Evolutionary conservation across 306 rosid species (phyloP), one percentile per base, ranked within the genome.

Genomic region (Hippophae tibetana): DNA sequence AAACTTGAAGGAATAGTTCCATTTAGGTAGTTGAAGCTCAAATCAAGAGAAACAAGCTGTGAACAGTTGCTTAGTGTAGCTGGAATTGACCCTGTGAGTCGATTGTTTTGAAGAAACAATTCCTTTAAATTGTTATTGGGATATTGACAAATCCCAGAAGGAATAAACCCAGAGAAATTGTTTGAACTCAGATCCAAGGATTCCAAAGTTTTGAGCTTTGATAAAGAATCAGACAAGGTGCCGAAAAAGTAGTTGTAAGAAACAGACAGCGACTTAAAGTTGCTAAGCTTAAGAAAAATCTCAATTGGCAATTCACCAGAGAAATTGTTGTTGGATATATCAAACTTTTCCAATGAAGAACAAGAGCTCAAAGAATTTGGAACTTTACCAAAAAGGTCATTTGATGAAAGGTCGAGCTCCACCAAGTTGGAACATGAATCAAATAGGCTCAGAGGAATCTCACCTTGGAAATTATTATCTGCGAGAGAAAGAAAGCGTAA

Each of bases 121-220:
- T 77, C 97, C 67, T 74, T 78, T 74, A 76, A 72, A 42, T 48
- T 84, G 66, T 72, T 82, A 8, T 60, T 54, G 1, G 76, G 69
- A 57, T 55, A 73, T 51, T 71, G 51, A 50, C 99, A 93, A 0
- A 93, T 81, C 23, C 70, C 60, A 1, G 3, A 14, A 0, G 94
- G 94, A 49, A 93, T 78, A 5, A 64, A 8, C 7, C 97, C 94
- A 8, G 72, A 41, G 27, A 93, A 74, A 70, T 66, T 77, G 60
- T 93, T 93, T 5, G 90, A 80, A 60, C 90, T 86, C 72, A 93
- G 95, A 88, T 93, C 99, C 83, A 93, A 67, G 10, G 69, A 62
- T 45, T 84, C 86, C 71, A 93, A 57, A 38, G n/a, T 25, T 11
- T 71, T 23, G 0, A 93, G 71, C 57, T 67, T 56, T 7, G 97